Conservation (phyloP, 352 stramenopile genomes). For the Globisporangium paroecandrum region DNA sequence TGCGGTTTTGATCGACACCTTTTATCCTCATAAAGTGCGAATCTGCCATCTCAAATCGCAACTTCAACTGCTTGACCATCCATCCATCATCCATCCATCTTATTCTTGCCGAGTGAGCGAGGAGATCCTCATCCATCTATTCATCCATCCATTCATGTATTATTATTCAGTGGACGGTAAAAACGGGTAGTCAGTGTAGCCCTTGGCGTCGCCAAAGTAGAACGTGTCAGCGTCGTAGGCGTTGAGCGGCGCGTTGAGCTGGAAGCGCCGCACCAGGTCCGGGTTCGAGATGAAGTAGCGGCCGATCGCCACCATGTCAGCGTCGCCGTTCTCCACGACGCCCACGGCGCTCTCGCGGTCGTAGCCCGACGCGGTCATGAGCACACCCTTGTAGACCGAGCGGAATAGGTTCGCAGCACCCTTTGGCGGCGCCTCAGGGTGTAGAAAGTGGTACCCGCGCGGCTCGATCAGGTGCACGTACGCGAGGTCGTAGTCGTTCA, state of each 20-base stretch:
- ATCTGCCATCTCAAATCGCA: not conserved
- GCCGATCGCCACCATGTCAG: slow-evolving; percentile 42
- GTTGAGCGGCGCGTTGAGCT: slow-evolving; percentile 24
- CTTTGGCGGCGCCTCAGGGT: slow-evolving; percentile 27
- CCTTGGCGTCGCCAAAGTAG: slow-evolving; percentile 25
- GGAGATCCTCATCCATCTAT: not conserved
- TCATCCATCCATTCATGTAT: not conserved
- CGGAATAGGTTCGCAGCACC: slow-evolving; percentile 44
- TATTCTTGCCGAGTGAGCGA: not conserved
- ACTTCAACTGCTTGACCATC: not conserved
- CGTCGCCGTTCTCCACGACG: slow-evolving; percentile 25
- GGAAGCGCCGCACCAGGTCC: slow-evolving; percentile 39
- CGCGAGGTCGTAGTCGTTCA: slow-evolving; percentile 56
- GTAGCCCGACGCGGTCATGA: slow-evolving; percentile 39
- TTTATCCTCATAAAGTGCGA: not conserved
- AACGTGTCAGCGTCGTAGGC: slow-evolving; percentile 26
- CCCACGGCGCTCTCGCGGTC: slow-evolving; percentile 23
- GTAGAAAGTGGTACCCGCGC: slow-evolving; percentile 37
- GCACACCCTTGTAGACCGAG: slow-evolving; percentile 35
- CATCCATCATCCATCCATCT: not conserved
- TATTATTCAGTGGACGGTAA: not conserved
- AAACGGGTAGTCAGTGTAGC: slow-evolving; percentile 37
- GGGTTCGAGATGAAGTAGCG: slow-evolving; percentile 55
- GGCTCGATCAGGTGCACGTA: slow-evolving; percentile 67
- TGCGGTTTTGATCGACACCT: not conserved